A percentile compares a stretch with the other conserved stretches of the same genome.
Conservation (phyloP, 2,329 filamentous ascomycete species). For the Coniochaeta hoffmannii region DNA sequence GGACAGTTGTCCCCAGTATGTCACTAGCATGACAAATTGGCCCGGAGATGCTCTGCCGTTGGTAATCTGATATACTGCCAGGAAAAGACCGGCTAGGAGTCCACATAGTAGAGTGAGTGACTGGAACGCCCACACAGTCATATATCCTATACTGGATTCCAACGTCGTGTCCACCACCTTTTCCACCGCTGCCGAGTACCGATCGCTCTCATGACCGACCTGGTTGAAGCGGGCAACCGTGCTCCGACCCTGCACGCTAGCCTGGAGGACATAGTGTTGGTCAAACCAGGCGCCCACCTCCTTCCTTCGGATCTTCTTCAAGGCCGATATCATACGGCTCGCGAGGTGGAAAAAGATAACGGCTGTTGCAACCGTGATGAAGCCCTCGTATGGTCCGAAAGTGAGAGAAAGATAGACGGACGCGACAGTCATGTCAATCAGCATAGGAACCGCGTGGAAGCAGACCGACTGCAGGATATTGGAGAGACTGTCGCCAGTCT, state of each 20-base stretch:
- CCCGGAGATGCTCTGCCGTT: slow-evolving; percentile 53
- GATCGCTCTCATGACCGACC: slow-evolving; percentile 45
- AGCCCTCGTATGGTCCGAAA: slow-evolving; percentile 54
- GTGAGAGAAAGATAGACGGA: slow-evolving; percentile 51
- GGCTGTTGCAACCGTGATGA: slow-evolving; percentile 53
- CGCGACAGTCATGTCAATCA: slow-evolving; percentile 53
- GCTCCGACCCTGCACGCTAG: slow-evolving; percentile 51
- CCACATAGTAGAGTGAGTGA: slow-evolving; percentile 61
- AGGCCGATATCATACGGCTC: slow-evolving; percentile 40
- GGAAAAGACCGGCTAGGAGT: slow-evolving; percentile 54
- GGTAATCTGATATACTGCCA: slow-evolving; percentile 59
- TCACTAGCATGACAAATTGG: slow-evolving; percentile 63
- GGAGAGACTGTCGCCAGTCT: slow-evolving; percentile 44
- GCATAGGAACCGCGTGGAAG: slow-evolving; percentile 50
- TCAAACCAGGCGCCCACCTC: slow-evolving; percentile 46
- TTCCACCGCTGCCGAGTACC: slow-evolving; percentile 43
- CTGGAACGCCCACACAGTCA: slow-evolving; percentile 47
- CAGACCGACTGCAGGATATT: slow-evolving; percentile 50
- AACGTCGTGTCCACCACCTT: slow-evolving; percentile 29
- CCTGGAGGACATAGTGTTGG: slow-evolving; percentile 47
- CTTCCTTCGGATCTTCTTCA: slow-evolving; percentile 40
- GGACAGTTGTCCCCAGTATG: slow-evolving; percentile 68
- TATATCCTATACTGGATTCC: slow-evolving; percentile 34
- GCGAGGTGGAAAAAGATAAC: slow-evolving; percentile 49
- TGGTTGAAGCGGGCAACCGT: slow-evolving; percentile 55